These are phyloP conservation scores for Mycocentrospora acerina DNA, from an alignment of 2,329 filamentous ascomycete genomes.

Conservation along the genomic window DNA sequence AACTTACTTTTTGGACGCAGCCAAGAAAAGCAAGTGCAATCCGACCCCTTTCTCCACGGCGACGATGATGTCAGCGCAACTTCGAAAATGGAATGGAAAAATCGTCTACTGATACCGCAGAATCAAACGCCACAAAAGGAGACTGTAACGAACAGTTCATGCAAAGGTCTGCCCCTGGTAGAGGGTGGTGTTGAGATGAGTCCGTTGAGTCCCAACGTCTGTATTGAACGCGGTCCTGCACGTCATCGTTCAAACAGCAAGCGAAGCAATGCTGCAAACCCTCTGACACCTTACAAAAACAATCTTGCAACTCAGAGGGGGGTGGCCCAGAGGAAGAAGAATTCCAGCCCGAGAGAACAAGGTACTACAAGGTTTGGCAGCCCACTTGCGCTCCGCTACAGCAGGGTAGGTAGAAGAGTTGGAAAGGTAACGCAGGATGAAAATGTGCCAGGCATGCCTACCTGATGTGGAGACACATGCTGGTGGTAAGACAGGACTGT, in stretches of 20 bases:
- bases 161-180: not conserved
- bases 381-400: slow-evolving; percentile 6
- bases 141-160: not conserved
- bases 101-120: not conserved
- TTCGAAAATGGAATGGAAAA: no score
- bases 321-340: slow-evolving; percentile 3
- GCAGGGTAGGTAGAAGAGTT: slow-evolving; percentile 10
- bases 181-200: slow-evolving; percentile 16
- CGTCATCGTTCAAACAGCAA: slow-evolving; percentile 13
- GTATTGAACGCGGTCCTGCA: slow-evolving; percentile 29
- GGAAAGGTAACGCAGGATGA: no score
- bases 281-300: slow-evolving; percentile 2
- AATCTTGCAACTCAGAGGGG: not conserved
- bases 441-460: no score
- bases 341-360: not conserved
- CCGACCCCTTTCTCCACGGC: not conserved
- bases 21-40: no score
- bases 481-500: no score
- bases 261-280: not conserved
- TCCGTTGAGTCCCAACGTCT: slow-evolving; percentile 33
- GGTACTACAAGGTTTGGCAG: not conserved
- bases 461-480: no score
- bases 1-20: no score
- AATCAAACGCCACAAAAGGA: not conserved
- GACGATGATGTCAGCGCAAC: not conserved